phyloP scores from a whole-genome alignment of 2,329 filamentous ascomycete species.

The Aureobasidium sp. region DNA sequence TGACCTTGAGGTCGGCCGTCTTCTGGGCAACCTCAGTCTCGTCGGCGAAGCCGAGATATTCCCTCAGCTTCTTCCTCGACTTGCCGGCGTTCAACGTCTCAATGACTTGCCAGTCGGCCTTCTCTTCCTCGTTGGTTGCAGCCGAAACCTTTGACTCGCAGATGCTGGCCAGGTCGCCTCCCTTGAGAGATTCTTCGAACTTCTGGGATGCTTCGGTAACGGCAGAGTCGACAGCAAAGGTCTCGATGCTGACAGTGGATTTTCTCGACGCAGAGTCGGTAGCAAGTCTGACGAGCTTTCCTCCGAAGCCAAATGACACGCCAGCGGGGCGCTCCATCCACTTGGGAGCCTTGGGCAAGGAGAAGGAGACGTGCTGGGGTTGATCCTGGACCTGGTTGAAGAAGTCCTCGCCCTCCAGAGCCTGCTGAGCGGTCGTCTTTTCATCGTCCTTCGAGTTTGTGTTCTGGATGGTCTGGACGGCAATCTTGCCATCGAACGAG shows the following conservation, averaged over 20 bases:
- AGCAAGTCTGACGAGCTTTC: slow-evolving; percentile 74
- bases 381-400: slow-evolving; percentile 89
- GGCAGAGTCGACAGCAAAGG: slow-evolving; percentile 80
- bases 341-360: slow-evolving; percentile 72
- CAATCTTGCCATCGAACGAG: slow-evolving; percentile 94
- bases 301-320: slow-evolving; percentile 90
- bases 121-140: slow-evolving; percentile 80
- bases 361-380: slow-evolving; percentile 83
- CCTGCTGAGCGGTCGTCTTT: slow-evolving; percentile 53
- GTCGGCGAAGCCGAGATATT: slow-evolving; percentile 80
- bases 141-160: slow-evolving; percentile 69
- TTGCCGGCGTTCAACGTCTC: slow-evolving; percentile 78
- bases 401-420: slow-evolving; percentile 86
- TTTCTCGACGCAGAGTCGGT: slow-evolving; percentile 52
- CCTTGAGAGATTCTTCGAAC: slow-evolving; percentile 74
- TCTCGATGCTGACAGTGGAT: slow-evolving; percentile 74
- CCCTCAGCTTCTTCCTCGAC: slow-evolving; percentile 74
- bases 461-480: slow-evolving; percentile 87
- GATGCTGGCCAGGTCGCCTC: slow-evolving; percentile 67
- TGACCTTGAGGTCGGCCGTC: slow-evolving; percentile 26
- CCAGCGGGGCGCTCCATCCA: slow-evolving; percentile 83
- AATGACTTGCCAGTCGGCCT: slow-evolving; percentile 92
- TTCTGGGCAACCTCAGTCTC: slow-evolving; percentile 40
- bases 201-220: slow-evolving; percentile 76
- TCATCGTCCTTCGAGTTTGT: slow-evolving; percentile 66